Evolutionary conservation across 208 protist species (phyloP).

Genomic region (Jaenimonas drosophilae): DNA sequence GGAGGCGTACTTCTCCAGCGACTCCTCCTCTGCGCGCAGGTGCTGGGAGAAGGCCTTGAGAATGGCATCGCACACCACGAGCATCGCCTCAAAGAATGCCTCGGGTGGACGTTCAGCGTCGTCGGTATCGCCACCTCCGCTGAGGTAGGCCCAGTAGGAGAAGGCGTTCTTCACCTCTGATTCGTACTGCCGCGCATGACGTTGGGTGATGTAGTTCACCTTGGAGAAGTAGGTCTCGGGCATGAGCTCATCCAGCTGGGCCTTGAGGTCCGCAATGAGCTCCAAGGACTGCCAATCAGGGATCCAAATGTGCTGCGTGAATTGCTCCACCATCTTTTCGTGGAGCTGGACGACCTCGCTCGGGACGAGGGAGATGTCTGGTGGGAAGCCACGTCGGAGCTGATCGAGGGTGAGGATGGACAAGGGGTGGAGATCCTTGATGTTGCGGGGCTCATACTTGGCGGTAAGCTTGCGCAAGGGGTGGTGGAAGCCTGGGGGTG

Average conservation of each 20-base stretch:
- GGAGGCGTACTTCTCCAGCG: constrained; percentile 50
- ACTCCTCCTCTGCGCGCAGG: constrained; percentile 55
- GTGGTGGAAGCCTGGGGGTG: constrained; percentile 34
- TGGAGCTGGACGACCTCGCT: constrained; percentile 84
- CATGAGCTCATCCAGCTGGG: constrained; percentile 34
- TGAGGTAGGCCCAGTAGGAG: constrained; percentile 67
- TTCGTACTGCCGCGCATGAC: constrained; percentile 75
- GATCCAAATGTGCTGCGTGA: constrained; percentile 23
- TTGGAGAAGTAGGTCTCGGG: constrained; percentile 74
- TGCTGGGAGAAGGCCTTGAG: constrained; percentile 60
- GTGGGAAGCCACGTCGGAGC: constrained; percentile 72
- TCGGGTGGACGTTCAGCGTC: constrained; percentile 17
- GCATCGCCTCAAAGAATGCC: constrained; percentile 50
- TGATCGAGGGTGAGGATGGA: constrained; percentile 79
- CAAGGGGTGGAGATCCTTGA: constrained; percentile 79
- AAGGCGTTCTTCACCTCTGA: constrained; percentile 74
- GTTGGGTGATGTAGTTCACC: constrained; percentile 81
- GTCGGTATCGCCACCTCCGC: constrained; percentile 17
- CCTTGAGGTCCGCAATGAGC: constrained; percentile 27
- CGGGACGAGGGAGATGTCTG: constrained; percentile 82
- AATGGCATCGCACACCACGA: constrained; percentile 31
- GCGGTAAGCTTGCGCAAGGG: constrained; percentile 45
- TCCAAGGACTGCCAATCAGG: constrained; percentile 28
- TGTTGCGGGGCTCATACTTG: constrained; percentile 46
- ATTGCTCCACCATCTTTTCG: constrained; percentile 46